Percentiles rank a stretch among this genome's conserved stretches.
phyloP scores from a whole-genome alignment of 1,284 basidiomycete species.

The Cutaneotrichosporon mucoides region DNA sequence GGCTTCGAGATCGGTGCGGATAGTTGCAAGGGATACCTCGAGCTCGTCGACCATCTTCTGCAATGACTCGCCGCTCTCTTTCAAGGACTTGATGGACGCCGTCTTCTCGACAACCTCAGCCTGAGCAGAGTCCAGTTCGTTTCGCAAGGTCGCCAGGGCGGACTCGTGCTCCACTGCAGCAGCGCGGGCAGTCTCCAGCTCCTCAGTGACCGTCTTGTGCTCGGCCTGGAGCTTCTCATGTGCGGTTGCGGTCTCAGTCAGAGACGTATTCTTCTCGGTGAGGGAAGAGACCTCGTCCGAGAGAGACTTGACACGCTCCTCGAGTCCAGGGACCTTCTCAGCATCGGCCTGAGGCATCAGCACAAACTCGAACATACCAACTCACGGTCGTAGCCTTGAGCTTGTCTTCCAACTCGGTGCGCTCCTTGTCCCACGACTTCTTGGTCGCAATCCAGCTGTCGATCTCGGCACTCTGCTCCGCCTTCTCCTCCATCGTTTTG shows the following conservation, averaged over 20 bases:
- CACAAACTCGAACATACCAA: not conserved
- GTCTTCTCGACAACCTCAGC: not conserved
- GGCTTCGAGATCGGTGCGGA: conserved; percentile 5
- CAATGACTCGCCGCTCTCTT: conserved; percentile 1
- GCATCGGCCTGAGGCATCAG: conserved; percentile 10
- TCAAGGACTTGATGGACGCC: not conserved
- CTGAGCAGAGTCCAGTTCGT: conserved; percentile 10
- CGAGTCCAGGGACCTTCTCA: conserved; percentile 6
- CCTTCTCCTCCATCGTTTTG: conserved; percentile 45
- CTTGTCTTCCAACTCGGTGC: conserved; percentile 26
- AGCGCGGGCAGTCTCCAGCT: conserved; percentile 2
- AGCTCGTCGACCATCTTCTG: conserved; percentile 2
- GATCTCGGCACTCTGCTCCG: conserved; percentile 31
- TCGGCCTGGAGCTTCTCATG: conserved; percentile 25
- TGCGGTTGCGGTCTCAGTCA: conserved; percentile 9
- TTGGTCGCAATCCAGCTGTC: conserved; percentile 32
- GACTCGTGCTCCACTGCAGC: conserved; percentile 10
- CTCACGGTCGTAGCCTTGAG: conserved; percentile 25
- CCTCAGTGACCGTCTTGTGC: conserved; percentile 3
- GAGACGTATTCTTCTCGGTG: conserved; percentile 6
- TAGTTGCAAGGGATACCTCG: conserved; percentile 6
- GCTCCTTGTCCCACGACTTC: conserved; percentile 29
- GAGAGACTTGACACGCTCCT: conserved; percentile 2
- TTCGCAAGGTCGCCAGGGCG: conserved; percentile 7
- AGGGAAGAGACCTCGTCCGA: conserved; percentile 4